Percentiles rank a stretch among this genome's conserved stretches.
Evolutionary conservation across 148 eudicot species (phyloP).

Genomic region (Silene uniflora): DNA sequence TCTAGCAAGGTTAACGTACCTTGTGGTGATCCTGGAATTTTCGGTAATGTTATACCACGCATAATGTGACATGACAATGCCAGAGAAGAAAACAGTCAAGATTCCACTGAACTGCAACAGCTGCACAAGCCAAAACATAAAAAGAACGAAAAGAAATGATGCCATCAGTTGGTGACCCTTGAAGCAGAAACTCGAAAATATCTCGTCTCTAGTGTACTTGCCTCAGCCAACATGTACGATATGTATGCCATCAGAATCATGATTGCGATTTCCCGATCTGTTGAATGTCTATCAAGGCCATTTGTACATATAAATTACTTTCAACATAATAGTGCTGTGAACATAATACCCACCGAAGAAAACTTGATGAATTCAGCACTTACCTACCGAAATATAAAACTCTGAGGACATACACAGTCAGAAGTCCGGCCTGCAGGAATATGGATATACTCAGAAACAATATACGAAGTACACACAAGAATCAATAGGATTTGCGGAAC

Average conservation of each 20-base stretch:
- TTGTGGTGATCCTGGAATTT: constrained; percentile 77
- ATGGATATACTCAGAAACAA: background rate
- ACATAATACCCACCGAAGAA: background rate
- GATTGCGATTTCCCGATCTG: constrained; percentile 83
- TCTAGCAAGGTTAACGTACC: constrained; percentile 31
- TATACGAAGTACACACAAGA: background rate
- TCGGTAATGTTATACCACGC: constrained; percentile 94
- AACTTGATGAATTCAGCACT: constrained; percentile 12
- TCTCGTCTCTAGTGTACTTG: constrained; percentile 18
- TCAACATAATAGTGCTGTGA: background rate
- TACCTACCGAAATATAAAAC: constrained; percentile 80
- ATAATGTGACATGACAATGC: constrained; percentile 92
- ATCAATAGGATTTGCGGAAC: background rate
- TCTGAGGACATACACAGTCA: constrained; percentile 69
- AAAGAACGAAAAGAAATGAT: background rate
- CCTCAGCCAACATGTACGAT: constrained; percentile 96
- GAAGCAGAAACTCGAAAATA: too few relatives aligned
- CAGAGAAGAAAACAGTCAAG: constrained; percentile 85
- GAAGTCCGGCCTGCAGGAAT: constrained; percentile 64
- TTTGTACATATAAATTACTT: background rate
- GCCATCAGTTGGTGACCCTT: too few relatives aligned
- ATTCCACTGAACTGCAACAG: constrained; percentile 78
- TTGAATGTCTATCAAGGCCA: constrained; percentile 62
- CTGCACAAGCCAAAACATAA: constrained; percentile 35
- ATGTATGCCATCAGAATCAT: constrained; percentile 89